Evolutionary conservation across 805 yeast genomes (phyloP).

Genomic region (Candida ponderosae): DNA sequence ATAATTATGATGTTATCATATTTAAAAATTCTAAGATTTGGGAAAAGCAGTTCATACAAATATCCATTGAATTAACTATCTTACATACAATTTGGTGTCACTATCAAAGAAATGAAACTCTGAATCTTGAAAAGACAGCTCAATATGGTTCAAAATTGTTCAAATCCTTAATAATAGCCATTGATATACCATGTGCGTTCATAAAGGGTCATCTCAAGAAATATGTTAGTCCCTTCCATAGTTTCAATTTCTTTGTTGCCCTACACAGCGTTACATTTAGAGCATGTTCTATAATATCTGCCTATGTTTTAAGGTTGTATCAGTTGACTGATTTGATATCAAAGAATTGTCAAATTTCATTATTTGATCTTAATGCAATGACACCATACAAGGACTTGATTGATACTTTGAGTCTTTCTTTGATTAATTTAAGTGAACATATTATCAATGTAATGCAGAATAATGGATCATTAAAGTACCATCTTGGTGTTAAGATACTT

Average conservation of each 20-base stretch:
- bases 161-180: no score
- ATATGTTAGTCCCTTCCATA: background rate
- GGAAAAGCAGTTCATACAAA: background rate
- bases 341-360: background rate
- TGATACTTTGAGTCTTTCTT: no score
- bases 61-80: background rate
- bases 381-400: no score
- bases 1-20: background rate
- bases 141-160: background rate
- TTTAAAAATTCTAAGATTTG: background rate
- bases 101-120: background rate
- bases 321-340: background rate
- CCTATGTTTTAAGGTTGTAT: background rate
- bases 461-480: no score
- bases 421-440: no score
- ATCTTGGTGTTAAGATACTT: no score
- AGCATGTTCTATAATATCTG: background rate
- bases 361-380: no score
- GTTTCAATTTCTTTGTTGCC: background rate
- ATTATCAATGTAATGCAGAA: no score
- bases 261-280: background rate
- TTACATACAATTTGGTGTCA: background rate
- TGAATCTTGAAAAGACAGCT: background rate
- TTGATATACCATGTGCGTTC: background rate
- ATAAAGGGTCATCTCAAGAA: background rate